phyloP scores from a whole-genome alignment of 1,139 yeast genomes.

The Diutina rugosa region DNA sequence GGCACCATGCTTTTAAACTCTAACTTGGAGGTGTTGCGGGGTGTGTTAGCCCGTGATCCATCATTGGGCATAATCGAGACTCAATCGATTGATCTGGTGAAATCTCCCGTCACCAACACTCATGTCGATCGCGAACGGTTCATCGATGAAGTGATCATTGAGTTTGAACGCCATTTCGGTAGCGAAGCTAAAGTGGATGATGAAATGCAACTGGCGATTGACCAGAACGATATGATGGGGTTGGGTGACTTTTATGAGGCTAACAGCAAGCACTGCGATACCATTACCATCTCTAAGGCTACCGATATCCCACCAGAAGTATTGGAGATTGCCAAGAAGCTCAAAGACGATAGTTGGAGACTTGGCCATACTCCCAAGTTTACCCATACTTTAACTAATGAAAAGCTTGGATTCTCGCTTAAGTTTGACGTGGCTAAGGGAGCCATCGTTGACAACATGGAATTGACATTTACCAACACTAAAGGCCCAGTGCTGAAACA shows the following conservation, averaged over 20 bases:
- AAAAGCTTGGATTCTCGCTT: constrained; percentile 14
- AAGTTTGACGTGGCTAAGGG: constrained; percentile 21
- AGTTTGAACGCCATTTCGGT: constrained; percentile 30
- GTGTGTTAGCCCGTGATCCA: constrained; percentile 39
- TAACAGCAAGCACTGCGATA: constrained; percentile 5
- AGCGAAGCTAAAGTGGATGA: constrained; percentile 4
- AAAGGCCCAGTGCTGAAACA: constrained; percentile 4
- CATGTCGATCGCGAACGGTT: constrained; percentile 34
- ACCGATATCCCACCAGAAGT: constrained; percentile 36
- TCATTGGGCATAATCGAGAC: constrained; percentile 40
- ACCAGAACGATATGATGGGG: constrained; percentile 23
- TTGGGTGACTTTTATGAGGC: constrained; percentile 18
- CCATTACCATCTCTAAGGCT: constrained; percentile 13
- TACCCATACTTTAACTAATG: constrained; percentile 26
- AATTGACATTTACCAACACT: background rate
- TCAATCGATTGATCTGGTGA: constrained; percentile 60
- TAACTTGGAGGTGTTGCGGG: constrained; percentile 41
- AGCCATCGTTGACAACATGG: background rate
- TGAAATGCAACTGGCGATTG: constrained; percentile 9
- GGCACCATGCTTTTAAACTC: constrained; percentile 86
- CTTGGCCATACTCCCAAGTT: constrained; percentile 64
- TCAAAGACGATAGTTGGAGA: constrained; percentile 56
- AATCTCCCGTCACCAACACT: constrained; percentile 62
- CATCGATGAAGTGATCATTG: constrained; percentile 28
- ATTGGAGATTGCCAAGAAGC: constrained; percentile 23